Evolutionary conservation across 2,329 filamentous ascomycete species (phyloP).

Genomic region (Diplodia intermedia): DNA sequence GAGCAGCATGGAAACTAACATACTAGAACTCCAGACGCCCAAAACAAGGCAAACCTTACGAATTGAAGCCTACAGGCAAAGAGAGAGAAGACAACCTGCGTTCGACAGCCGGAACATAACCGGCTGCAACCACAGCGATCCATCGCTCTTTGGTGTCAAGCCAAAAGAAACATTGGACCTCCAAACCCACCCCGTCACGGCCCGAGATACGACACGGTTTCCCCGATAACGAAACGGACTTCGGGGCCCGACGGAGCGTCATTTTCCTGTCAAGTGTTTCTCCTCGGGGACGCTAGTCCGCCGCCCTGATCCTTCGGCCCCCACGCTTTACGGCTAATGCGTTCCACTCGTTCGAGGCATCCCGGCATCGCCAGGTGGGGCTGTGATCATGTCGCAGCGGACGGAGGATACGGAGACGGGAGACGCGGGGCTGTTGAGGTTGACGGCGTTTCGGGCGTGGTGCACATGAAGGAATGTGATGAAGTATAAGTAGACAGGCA

Average conservation of each 20-base stretch:
- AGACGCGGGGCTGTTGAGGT: neutral
- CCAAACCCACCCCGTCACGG: neutral
- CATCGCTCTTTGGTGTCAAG: too few species aligned
- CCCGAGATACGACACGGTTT: neutral
- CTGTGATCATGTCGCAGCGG: neutral
- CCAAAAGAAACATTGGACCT: neutral
- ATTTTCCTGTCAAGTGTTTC: neutral
- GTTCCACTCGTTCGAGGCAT: neutral
- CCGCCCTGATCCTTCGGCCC: conserved; percentile 5
- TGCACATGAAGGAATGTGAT: neutral
- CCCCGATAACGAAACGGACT: neutral
- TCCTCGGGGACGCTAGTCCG: neutral
- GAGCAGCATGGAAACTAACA: too few species aligned
- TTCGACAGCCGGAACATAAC: too few species aligned
- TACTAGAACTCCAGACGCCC: too few species aligned
- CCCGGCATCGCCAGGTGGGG: neutral
- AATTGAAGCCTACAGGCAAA: too few species aligned
- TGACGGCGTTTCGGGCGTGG: neutral
- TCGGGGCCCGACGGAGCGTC: conserved; percentile 7
- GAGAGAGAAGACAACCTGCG: too few species aligned
- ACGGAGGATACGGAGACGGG: neutral
- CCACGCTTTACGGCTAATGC: neutral
- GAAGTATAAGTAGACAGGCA: neutral
- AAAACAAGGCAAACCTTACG: too few species aligned
- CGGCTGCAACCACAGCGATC: too few species aligned